A percentile compares a stretch with the other conserved stretches of the same genome.
phyloP scores from a whole-genome alignment of 768 basidiomycete species.

The Russula griseocarnosa region DNA sequence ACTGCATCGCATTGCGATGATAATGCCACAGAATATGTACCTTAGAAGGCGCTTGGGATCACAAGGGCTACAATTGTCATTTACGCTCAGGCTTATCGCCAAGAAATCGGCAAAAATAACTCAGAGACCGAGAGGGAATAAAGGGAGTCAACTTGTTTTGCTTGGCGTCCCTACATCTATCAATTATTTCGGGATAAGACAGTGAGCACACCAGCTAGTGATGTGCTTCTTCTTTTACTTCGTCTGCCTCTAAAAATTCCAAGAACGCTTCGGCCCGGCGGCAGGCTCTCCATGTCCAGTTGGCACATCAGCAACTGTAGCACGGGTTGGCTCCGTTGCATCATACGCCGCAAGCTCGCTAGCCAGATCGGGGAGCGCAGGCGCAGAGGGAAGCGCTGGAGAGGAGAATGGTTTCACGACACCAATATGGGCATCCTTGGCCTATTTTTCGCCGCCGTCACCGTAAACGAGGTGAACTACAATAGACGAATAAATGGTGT shows the following conservation, averaged over 20 bases:
- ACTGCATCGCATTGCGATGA: neutral
- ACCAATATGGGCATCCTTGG: conserved; percentile 87
- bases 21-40: neutral
- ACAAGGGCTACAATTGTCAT: neutral
- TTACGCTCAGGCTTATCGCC: conserved; percentile 2
- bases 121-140: no score
- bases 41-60: no score
- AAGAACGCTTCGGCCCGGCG: conserved; percentile 43
- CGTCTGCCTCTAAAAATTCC: conserved; percentile 43
- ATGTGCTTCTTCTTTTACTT: conserved; percentile 41
- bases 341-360: conserved; percentile 85
- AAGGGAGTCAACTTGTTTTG: no score
- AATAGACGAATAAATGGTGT: neutral
- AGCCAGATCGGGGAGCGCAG: conserved; percentile 85
- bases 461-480: conserved; percentile 6
- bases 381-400: conserved; percentile 70
- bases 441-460: conserved; percentile 43
- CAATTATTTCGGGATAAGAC: neutral
- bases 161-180: conserved; percentile 3
- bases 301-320: conserved; percentile 2
- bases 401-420: conserved; percentile 76
- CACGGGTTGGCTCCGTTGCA: conserved; percentile 57
- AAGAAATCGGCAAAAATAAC: neutral
- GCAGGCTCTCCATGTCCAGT: conserved; percentile 20
- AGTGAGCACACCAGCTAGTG: conserved; percentile 19